A percentile compares a stretch with the other conserved stretches of the same genome.
Conservation (phyloP, 768 basidiomycete genomes). For the Suillus subalutaceus region DNA sequence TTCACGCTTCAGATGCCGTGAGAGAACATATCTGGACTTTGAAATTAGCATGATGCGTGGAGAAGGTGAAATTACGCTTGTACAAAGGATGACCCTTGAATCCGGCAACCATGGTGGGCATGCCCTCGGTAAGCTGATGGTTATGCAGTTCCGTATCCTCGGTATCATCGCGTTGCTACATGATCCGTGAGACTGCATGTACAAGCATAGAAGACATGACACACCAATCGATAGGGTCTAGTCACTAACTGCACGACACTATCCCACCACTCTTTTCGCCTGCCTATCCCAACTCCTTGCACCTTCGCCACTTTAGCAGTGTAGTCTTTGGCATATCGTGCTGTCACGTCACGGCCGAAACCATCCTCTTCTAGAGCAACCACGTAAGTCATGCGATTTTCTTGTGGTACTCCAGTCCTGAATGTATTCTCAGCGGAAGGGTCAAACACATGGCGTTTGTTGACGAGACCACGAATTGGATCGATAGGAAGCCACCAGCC, state of each 20-base stretch:
- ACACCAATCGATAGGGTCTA: conserved; percentile 82
- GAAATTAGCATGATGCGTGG: conserved; percentile 9
- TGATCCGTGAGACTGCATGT: conserved; percentile 20
- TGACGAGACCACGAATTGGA: conserved; percentile 78
- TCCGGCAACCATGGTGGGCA: conserved; percentile 88
- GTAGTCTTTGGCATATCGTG: conserved; percentile 83
- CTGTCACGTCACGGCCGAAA: conserved; percentile 88
- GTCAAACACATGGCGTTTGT: conserved; percentile 81
- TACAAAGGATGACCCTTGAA: conserved; percentile 97
- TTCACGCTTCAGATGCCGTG: conserved; percentile 85
- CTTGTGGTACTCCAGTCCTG: conserved; percentile 35
- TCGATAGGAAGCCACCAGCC: conserved; percentile 93
- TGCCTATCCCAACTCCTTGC: conserved; percentile 62
- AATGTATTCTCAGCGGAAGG: conserved; percentile 45
- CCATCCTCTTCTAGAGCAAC: conserved; percentile 95
- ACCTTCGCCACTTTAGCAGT: conserved; percentile 78
- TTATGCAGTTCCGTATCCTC: conserved; percentile 89
- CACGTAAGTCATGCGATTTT: conserved; percentile 93
- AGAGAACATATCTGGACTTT: conserved; percentile 70
- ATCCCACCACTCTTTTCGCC: conserved; percentile 87
- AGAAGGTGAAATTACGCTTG: conserved; percentile 28
- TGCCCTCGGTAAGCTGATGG: conserved; percentile 82
- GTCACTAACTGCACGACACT: conserved; percentile 61
- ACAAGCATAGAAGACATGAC: conserved; percentile 28
- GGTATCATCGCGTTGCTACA: conserved; percentile 85